Evolutionary conservation across 345 rosid species (phyloP).

Genomic region (Dovyalis caffra): DNA sequence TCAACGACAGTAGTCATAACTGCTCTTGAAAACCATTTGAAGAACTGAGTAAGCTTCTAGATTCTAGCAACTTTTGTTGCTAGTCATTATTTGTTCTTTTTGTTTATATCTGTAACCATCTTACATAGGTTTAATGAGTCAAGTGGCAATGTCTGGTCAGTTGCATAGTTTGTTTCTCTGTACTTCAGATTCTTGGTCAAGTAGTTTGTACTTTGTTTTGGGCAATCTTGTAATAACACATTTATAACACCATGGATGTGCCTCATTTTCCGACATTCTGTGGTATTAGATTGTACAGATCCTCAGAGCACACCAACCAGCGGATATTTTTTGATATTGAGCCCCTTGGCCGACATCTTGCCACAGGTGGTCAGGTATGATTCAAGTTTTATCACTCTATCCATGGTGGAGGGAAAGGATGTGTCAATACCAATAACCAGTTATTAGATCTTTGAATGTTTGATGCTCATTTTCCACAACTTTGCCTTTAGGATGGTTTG

Average conservation of each 20-base stretch:
- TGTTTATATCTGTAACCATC: background rate
- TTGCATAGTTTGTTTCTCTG: background rate
- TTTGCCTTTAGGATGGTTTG: conserved; percentile 69
- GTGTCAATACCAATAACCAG: background rate
- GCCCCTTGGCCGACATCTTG: conserved; percentile 73
- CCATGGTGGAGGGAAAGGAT: background rate
- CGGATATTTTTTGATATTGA: conserved; percentile 88
- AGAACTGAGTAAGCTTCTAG: background rate
- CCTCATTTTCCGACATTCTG: background rate
- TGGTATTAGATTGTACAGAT: conserved; percentile 70
- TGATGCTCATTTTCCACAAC: background rate
- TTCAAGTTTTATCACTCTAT: conserved; percentile 9
- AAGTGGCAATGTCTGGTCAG: background rate
- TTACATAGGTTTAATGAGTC: background rate
- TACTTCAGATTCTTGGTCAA: background rate
- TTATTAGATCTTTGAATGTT: background rate
- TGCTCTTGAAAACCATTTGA: background rate
- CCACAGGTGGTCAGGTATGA: conserved; percentile 89
- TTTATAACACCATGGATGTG: background rate
- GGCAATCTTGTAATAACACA: background rate
- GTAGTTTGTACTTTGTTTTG: background rate
- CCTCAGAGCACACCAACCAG: conserved; percentile 81
- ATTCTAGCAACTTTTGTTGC: background rate
- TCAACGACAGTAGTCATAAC: background rate
- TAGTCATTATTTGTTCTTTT: background rate